A percentile compares a stretch with the other conserved stretches of the same genome.
Evolutionary conservation across 805 yeast genomes (phyloP).

Genomic region (Candida corydali): DNA sequence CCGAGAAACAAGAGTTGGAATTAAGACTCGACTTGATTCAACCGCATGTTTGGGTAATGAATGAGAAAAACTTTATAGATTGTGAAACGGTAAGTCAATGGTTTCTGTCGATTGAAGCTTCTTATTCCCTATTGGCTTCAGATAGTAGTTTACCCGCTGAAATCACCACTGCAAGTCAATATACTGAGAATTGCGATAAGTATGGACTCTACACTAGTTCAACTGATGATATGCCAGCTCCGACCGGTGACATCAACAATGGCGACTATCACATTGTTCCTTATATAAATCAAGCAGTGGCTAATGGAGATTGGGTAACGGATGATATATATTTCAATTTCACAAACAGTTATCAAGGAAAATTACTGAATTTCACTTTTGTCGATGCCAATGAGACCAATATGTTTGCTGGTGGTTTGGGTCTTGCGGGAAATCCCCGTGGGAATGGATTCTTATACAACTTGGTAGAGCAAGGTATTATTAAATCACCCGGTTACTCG

Average conservation of each 20-base stretch:
- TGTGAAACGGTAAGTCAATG: slow-evolving; percentile 21
- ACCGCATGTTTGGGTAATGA: slow-evolving; percentile 37
- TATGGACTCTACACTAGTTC: slow-evolving; percentile 21
- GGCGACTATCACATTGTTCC: slow-evolving; percentile 20
- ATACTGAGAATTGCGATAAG: slow-evolving; percentile 24
- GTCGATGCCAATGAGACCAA: slow-evolving; percentile 20
- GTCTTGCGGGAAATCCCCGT: slow-evolving; percentile 24
- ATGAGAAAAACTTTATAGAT: slow-evolving; percentile 18
- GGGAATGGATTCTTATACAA: slow-evolving; percentile 26
- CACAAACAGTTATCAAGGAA: slow-evolving; percentile 10
- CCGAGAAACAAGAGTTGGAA: slow-evolving; percentile 1
- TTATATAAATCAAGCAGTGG: slow-evolving; percentile 23
- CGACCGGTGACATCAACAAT: slow-evolving; percentile 13
- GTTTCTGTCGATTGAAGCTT: slow-evolving; percentile 13
- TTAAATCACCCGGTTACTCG: slow-evolving; percentile 30
- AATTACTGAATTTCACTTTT: slow-evolving; percentile 22
- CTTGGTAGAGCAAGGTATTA: slow-evolving; percentile 17
- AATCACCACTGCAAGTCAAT: slow-evolving; percentile 19
- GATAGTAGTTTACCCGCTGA: slow-evolving; percentile 9
- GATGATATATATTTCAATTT: slow-evolving; percentile 19
- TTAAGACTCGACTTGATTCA: slow-evolving; percentile 30
- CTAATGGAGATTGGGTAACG: slow-evolving; percentile 23
- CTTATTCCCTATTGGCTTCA: neutral
- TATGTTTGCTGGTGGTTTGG: slow-evolving; percentile 29
- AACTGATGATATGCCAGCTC: slow-evolving; percentile 10